Evolutionary conservation across 257 asterid species (phyloP).

Genomic region (Echites panduratus): DNA sequence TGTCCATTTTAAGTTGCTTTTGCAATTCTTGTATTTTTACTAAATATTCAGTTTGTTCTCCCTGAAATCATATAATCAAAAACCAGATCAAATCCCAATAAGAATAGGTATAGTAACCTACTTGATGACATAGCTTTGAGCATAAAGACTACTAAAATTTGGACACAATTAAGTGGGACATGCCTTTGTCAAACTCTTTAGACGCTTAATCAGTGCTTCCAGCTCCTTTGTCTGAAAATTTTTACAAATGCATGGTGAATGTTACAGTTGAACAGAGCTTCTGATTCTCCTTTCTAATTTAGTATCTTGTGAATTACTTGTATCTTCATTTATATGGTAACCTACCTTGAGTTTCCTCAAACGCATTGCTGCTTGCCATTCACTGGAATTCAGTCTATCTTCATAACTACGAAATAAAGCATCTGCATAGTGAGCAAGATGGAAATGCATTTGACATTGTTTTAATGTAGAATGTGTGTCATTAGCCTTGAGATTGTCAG

Average conservation of each 20-base stretch:
- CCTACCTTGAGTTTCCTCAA: slow-evolving; percentile 78
- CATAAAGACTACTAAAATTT: neutral
- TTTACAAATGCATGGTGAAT: neutral
- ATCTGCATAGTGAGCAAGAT: slow-evolving; percentile 97
- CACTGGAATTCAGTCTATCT: slow-evolving; percentile 86
- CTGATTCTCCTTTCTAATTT: neutral
- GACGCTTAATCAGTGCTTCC: slow-evolving; percentile 77
- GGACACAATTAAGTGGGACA: slow-evolving; percentile 2
- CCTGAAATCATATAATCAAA: slow-evolving; percentile 42
- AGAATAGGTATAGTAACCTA: neutral
- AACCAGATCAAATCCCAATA: neutral
- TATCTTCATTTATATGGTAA: neutral
- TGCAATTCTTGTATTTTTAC: slow-evolving; percentile 77
- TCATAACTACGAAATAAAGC: slow-evolving; percentile 92
- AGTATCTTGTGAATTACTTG: neutral
- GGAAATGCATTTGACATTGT: slow-evolving; percentile 92
- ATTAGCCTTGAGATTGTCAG: slow-evolving; percentile 51
- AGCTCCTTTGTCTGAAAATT: slow-evolving; percentile 73
- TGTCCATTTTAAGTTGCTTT: slow-evolving; percentile 88
- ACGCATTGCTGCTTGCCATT: slow-evolving; percentile 92
- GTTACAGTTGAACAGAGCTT: neutral
- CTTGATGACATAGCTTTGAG: neutral
- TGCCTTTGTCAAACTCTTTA: slow-evolving; percentile 72
- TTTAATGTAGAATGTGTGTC: slow-evolving; percentile 53
- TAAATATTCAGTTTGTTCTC: slow-evolving; percentile 71